Evolutionary conservation across 176 grass and related monocot species (phyloP), one percentile per base, ranked within the genome.

Genomic region (Oryza nivara): DNA sequence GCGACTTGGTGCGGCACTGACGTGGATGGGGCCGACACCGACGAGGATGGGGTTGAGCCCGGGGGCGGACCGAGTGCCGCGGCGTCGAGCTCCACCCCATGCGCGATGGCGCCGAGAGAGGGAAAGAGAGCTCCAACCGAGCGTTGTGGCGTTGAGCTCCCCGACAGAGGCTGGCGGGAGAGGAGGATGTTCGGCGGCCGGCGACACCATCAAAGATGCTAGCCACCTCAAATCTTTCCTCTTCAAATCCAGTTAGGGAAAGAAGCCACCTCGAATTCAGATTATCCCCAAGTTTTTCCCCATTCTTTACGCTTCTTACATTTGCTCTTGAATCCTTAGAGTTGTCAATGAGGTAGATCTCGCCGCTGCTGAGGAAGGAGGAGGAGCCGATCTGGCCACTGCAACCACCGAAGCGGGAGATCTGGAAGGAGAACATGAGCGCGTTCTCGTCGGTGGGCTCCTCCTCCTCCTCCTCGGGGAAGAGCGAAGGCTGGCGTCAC

Each of bases 381-480:
- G 72, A 82, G 67, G 23, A n/a, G 11, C 73, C 67, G 56, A 72
- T 40, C 67, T 67, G 35, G 10, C 67, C 73, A 7, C 67, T 73
- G 35, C 73, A 65, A 15, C 78, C 47, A 23, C 84, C 67, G 26
- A 90, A 78, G 74, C 74, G 84, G 79, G 84, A 79, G 6, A 46
- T 17, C 40, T 83, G 67, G 67, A 52, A 94, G 91, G 92, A 89
- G 67, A 97, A 97, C 67, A 15, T 84, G 44, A 89, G 67, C 51
- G 88, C 84, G 26, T 97, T 97, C 77, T 92, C 90, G 4, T 91
- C 90, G 43, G 90, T 97, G 34, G 78, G 88, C n/a, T 81, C 78
- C 47, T 38, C 66, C 60, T 86, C 74, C 1, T 43, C 86, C 30
- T 32, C 30, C 26, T 26, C 26, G 1, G 66, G 61, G 77, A 48